phyloP scores from a whole-genome alignment of 1,284 basidiomycete genomes.

The Xerocomus amazonicus region DNA sequence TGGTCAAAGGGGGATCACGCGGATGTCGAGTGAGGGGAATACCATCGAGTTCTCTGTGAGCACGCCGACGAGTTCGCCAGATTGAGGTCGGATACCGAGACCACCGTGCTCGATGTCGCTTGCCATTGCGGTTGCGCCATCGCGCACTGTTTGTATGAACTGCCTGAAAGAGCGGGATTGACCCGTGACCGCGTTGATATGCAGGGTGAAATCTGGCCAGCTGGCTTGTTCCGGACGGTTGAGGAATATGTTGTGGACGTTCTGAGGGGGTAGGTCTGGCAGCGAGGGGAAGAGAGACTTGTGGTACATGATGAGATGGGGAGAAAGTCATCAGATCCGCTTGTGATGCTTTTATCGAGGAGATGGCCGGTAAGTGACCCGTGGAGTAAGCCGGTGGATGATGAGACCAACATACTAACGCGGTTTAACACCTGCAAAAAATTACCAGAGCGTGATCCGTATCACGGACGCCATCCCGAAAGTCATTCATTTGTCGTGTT shows the following conservation, averaged over 20 bases:
- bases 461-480: too few species aligned
- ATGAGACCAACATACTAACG: too few species aligned
- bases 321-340: not conserved
- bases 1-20: not conserved
- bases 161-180: slow-evolving; percentile 43
- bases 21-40: slow-evolving; percentile 13
- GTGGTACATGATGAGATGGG: slow-evolving; percentile 33
- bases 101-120: slow-evolving; percentile 47
- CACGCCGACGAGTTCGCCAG: slow-evolving; percentile 60
- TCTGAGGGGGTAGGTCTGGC: slow-evolving; percentile 43
- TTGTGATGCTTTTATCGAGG: slow-evolving; percentile 14
- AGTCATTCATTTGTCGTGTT: too few species aligned
- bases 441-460: too few species aligned
- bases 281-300: slow-evolving; percentile 38
- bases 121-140: slow-evolving; percentile 56
- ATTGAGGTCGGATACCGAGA: slow-evolving; percentile 45
- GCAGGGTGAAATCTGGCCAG: slow-evolving; percentile 53
- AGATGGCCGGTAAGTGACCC: not conserved
- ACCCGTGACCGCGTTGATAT: slow-evolving; percentile 56
- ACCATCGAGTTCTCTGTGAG: slow-evolving; percentile 69
- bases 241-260: slow-evolving; percentile 57
- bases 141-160: slow-evolving; percentile 48
- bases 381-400: not conserved
- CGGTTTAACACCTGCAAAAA: too few species aligned
- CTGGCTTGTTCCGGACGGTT: slow-evolving; percentile 47